phyloP scores from a whole-genome alignment of 2,329 filamentous ascomycete genomes.

The Fusarium tuaranense region DNA sequence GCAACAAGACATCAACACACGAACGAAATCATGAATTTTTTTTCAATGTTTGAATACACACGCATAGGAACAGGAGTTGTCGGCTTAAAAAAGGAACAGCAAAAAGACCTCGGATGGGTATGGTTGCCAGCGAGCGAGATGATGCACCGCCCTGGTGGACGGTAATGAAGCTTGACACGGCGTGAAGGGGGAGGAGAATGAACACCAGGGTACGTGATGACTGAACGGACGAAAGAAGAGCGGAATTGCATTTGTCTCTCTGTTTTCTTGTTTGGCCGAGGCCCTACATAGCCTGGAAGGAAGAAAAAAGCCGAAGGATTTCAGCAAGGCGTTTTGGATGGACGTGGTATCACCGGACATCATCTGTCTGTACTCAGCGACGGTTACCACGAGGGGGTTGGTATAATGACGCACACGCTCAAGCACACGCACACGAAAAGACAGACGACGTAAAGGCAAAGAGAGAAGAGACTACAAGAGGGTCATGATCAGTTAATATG shows the following conservation, averaged over 20 bases:
- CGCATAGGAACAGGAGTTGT: slow-evolving; percentile 31
- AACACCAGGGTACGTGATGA: not conserved
- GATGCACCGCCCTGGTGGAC: not conserved
- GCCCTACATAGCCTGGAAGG: not conserved
- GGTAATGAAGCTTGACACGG: slow-evolving; percentile 21
- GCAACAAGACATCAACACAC: slow-evolving; percentile 2
- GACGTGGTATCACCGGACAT: slow-evolving; percentile 16
- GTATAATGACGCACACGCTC: slow-evolving; percentile 13
- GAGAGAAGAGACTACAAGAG: not conserved
- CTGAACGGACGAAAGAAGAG: not conserved
- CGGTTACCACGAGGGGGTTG: slow-evolving; percentile 4
- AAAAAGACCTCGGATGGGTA: not conserved
- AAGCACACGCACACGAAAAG: slow-evolving; percentile 2
- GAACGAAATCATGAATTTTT: slow-evolving; percentile 4
- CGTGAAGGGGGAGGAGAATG: not conserved
- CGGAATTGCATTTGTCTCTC: not conserved
- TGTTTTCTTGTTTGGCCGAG: not conserved
- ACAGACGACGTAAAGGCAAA: not conserved
- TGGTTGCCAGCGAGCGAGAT: not conserved
- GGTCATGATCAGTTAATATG: not conserved
- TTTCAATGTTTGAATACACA: slow-evolving; percentile 18
- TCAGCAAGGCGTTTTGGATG: slow-evolving; percentile 39
- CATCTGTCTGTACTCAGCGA: not conserved
- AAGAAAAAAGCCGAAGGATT: slow-evolving; percentile 24
- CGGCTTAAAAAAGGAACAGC: slow-evolving; percentile 11